These are phyloP conservation scores for Skeletonema tropicum DNA, from an alignment of 108 stramenopile species.

Conservation along the genomic window DNA sequence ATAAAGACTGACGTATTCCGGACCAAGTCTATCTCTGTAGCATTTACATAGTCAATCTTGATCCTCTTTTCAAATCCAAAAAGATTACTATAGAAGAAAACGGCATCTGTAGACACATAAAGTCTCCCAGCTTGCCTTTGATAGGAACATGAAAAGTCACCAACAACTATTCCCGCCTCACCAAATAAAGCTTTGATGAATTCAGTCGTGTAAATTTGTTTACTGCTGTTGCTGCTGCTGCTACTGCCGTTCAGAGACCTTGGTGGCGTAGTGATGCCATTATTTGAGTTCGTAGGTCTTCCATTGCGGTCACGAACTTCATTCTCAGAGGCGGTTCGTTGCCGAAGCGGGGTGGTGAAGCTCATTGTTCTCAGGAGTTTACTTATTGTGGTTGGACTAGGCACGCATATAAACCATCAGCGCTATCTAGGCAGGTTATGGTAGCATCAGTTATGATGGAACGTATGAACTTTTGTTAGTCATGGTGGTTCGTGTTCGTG, in stretches of 20 bases:
- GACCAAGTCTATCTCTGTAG: conserved; percentile 40
- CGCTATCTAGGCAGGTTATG: too few relatives aligned
- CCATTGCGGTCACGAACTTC: neutral
- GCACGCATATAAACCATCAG: too few relatives aligned
- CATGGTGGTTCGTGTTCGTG: too few relatives aligned
- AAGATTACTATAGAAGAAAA: conserved; percentile 72
- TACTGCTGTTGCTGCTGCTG: conserved; percentile 13
- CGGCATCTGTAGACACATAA: conserved; percentile 58
- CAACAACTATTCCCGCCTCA: conserved; percentile 51
- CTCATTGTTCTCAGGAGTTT: neutral
- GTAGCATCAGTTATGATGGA: too few relatives aligned
- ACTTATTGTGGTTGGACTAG: too few relatives aligned
- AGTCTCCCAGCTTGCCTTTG: conserved; percentile 64
- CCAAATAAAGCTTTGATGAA: conserved; percentile 58
- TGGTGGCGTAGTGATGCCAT: neutral
- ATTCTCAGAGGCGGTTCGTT: conserved; percentile 3
- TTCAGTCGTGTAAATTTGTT: conserved; percentile 43
- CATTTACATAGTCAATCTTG: conserved; percentile 47
- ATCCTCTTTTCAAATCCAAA: conserved; percentile 78
- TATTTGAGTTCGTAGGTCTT: neutral
- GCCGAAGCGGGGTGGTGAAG: neutral
- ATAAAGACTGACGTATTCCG: conserved; percentile 55
- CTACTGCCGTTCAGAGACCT: neutral
- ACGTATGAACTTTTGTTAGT: too few relatives aligned
- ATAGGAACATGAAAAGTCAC: conserved; percentile 64